Evolutionary conservation across 2,329 filamentous ascomycete genomes (phyloP).

Genomic region (Coniella lustricola): DNA sequence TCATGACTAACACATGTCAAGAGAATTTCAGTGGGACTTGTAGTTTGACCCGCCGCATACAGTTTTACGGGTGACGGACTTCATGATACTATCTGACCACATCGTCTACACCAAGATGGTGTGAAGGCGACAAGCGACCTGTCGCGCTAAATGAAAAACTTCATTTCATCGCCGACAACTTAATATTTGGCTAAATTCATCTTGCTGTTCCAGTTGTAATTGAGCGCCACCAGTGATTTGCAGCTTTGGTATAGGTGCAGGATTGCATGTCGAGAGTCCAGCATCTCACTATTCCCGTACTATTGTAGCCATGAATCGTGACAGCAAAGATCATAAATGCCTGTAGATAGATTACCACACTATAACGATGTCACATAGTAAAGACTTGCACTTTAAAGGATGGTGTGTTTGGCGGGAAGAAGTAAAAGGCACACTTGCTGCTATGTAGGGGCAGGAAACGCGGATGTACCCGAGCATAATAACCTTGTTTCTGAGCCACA

Average conservation of each 20-base stretch:
- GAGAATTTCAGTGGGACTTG: slow-evolving; percentile 13
- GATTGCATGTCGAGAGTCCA: too few relatives aligned
- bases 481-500: background rate
- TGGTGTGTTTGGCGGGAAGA: too few relatives aligned
- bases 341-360: too few relatives aligned
- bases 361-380: too few relatives aligned
- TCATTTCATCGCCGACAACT: background rate
- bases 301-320: too few relatives aligned
- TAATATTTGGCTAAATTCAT: too few relatives aligned
- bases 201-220: too few relatives aligned
- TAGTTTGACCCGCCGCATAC: slow-evolving; percentile 12
- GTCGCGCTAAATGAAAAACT: slow-evolving; percentile 9
- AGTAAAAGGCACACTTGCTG: too few relatives aligned
- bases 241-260: slow-evolving; percentile 4
- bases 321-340: too few relatives aligned
- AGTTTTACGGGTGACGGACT: slow-evolving; percentile 16
- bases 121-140: slow-evolving; percentile 11
- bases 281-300: too few relatives aligned
- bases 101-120: slow-evolving; percentile 1
- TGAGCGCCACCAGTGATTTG: slow-evolving; percentile 3
- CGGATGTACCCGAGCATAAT: slow-evolving; percentile 2
- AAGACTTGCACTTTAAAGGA: too few relatives aligned
- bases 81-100: slow-evolving; percentile 16
- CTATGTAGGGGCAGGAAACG: background rate
- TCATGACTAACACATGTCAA: slow-evolving; percentile 15